These are phyloP conservation scores for Lunularia cruciata DNA, from an alignment of 225 moss, liverwort and hornwort genomes.

Conservation along the genomic window DNA sequence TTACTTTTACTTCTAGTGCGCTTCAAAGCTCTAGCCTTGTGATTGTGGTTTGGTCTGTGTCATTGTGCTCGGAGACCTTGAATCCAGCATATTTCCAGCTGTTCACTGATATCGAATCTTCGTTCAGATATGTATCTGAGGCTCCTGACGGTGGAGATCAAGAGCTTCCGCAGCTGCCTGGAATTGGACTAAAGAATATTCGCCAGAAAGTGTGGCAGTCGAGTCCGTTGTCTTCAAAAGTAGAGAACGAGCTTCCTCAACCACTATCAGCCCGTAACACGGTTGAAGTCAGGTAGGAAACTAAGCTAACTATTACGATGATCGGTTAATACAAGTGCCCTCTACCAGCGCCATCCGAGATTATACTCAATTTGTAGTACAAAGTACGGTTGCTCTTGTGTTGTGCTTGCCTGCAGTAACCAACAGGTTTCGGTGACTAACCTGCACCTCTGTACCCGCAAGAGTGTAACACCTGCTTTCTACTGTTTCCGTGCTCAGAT, in stretches of 20 bases:
- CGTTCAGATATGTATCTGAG: conserved; percentile 69
- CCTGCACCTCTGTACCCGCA: background rate
- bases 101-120: background rate
- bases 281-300: conserved; percentile 43
- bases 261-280: conserved; percentile 59
- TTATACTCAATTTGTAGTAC: too few species aligned
- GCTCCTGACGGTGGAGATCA: conserved; percentile 32
- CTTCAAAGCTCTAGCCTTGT: too few species aligned
- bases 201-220: conserved; percentile 89
- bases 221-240: conserved; percentile 21
- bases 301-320: too few species aligned
- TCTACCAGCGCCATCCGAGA: too few species aligned
- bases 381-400: background rate
- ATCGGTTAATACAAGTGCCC: too few species aligned
- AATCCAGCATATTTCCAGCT: background rate
- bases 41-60: background rate
- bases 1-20: too few species aligned
- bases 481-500: conserved; percentile 33
- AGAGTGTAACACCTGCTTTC: background rate
- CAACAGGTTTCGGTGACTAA: background rate
- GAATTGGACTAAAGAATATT: conserved; percentile 74
- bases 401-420: too few species aligned
- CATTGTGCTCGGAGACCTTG: background rate
- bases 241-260: conserved; percentile 53
- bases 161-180: conserved; percentile 60